Conservation (phyloP, 1,284 basidiomycete genomes). For the Ustilago crameri region DNA sequence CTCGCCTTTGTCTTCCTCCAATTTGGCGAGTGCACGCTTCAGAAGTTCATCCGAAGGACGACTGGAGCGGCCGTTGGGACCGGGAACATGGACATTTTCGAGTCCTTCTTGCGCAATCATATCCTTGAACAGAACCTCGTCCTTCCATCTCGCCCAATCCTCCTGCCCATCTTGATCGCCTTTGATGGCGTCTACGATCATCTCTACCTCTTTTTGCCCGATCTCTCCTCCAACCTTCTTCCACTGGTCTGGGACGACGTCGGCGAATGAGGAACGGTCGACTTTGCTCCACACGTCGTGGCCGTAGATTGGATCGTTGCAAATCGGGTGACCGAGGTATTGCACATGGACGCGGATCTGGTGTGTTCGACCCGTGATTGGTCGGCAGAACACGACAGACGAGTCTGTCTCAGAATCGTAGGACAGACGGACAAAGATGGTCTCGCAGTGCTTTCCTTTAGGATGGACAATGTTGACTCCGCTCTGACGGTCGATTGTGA, state of each 20-base stretch:
- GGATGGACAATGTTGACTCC: constrained; percentile 84
- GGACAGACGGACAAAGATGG: constrained; percentile 84
- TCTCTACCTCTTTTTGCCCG: constrained; percentile 59
- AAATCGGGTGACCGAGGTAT: constrained; percentile 90
- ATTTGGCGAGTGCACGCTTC: constrained; percentile 30
- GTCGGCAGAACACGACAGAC: constrained; percentile 83
- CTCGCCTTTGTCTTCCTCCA: constrained; percentile 33
- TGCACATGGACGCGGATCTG: constrained; percentile 96
- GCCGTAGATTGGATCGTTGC: constrained; percentile 71
- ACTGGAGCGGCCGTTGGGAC: constrained; percentile 57
- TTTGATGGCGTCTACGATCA: constrained; percentile 64
- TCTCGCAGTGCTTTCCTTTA: constrained; percentile 75
- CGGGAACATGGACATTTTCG: constrained; percentile 57
- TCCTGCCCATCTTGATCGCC: constrained; percentile 63
- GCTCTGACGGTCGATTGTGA: constrained; percentile 94
- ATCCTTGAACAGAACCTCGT: constrained; percentile 63
- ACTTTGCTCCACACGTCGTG: constrained; percentile 64
- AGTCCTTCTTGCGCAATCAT: constrained; percentile 58
- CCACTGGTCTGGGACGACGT: constrained; percentile 59
- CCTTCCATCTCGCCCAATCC: constrained; percentile 66
- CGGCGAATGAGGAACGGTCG: constrained; percentile 46
- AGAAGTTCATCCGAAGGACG: constrained; percentile 44
- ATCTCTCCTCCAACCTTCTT: constrained; percentile 61
- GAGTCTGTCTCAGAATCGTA: constrained; percentile 86
- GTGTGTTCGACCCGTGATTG: constrained; percentile 77